Base-by-base conservation (phyloP, 257 asterid genomes). In the Haberlea rhodopensis region DNA sequence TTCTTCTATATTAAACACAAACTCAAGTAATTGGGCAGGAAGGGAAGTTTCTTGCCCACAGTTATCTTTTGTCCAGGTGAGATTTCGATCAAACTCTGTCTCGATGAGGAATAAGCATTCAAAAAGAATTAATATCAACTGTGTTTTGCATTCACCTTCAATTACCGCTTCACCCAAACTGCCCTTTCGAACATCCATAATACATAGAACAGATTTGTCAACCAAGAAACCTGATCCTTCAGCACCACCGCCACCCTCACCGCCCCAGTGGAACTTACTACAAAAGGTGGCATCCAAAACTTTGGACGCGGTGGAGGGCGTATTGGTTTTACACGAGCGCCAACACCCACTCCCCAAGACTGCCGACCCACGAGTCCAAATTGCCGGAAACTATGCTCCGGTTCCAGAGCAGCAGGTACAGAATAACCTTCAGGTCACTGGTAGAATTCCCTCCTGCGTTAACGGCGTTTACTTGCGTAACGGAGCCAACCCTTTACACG, bases 401-500 rank as follows among this genome's bases (percentile, higher is more conserved):
- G 94, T 86, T 34, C 81, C 85, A 43, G 95, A 84, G 78, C 79
- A 73, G 7, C 75, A 84, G 5, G 87, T 76, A 0, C 61, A 46
- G 1, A 81, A 73, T 56, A 67, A 74, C 31, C 84, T 86, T 54
- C 68, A 21, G 22, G 88, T 86, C 11, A 57, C 70, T 53, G 95
- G 95, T 2, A 54, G 64, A 0, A 37, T 86, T 28, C 90, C 90
- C 0, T 81, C 69, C 11, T 80, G 85, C 74, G 66, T 86, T 24
- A 63, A 62, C 58, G 91, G 95, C 56, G 90, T 84, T 22, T 86
- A 86, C 37, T 80, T 81, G 0, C 34, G 95, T 18, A 86, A 86
- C 82, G 95, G 95, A 6, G 91, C 95, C 3, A 86, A 86, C 69
- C 95, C 95, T 1, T 53, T 84, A n/a, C 83, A 81, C 78, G 71